Evolutionary conservation across 192 early-diverging fungal species (phyloP).

Genomic region (Entomortierella beljakovae): DNA sequence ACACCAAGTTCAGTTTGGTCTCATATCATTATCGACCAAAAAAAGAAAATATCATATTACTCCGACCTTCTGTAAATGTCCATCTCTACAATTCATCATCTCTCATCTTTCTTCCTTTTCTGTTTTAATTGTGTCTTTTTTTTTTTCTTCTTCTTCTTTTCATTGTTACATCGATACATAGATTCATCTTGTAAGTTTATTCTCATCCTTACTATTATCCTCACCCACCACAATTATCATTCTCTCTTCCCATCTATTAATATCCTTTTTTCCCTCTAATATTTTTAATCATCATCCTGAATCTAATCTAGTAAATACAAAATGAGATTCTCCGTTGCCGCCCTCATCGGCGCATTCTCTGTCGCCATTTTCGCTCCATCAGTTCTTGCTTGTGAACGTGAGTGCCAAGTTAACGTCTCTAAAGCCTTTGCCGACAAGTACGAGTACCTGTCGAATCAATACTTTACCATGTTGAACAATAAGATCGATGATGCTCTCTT

Average conservation of each 20-base stretch:
- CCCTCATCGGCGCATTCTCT: slow-evolving; percentile 37
- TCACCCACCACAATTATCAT: not conserved
- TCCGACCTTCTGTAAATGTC: not conserved
- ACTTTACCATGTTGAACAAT: slow-evolving; percentile 34
- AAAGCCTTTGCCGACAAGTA: slow-evolving; percentile 60
- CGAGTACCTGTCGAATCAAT: slow-evolving; percentile 35
- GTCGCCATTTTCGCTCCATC: slow-evolving; percentile 33
- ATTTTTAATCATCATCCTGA: not conserved
- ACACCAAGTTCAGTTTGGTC: not conserved
- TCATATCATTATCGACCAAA: not conserved
- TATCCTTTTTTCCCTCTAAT: not conserved
- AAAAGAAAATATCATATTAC: not conserved
- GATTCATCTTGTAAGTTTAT: not conserved
- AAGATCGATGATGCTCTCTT: slow-evolving; percentile 30
- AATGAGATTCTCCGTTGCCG: slow-evolving; percentile 46
- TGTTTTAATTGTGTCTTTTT: not conserved
- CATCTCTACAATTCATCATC: slow-evolving; percentile 3
- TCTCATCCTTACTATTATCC: not conserved
- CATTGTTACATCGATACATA: not conserved
- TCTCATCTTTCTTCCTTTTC: not conserved
- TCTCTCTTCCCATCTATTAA: not conserved
- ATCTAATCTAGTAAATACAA: too few species aligned
- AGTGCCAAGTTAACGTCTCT: slow-evolving; percentile 63
- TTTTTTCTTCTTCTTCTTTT: not conserved
- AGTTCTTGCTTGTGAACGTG: slow-evolving; percentile 60